These are phyloP conservation scores for Tuber borchii DNA, from an alignment of 495 filamentous ascomycete genomes.

Conservation along the genomic window DNA sequence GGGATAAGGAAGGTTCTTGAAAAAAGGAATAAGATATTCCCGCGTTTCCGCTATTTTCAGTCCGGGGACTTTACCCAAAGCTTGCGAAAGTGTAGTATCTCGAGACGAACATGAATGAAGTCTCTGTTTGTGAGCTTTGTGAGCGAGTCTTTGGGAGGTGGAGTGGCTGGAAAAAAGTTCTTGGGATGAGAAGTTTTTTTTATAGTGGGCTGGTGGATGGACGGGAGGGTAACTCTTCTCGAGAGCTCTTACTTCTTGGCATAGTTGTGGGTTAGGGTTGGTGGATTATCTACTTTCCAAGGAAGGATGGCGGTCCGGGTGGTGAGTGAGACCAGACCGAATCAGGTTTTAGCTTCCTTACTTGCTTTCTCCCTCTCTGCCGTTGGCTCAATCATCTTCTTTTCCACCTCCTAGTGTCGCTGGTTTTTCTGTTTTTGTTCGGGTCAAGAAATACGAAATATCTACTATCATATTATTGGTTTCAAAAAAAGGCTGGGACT, in stretches of 20 bases:
- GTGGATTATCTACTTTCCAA: neutral
- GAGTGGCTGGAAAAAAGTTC: constrained; percentile 44
- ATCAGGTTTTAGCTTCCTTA: neutral
- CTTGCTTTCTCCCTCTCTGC: neutral
- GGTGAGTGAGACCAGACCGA: neutral
- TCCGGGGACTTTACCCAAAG: constrained; percentile 99
- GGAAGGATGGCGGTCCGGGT: neutral
- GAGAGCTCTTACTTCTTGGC: constrained; percentile 34
- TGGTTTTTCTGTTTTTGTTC: constrained; percentile 10
- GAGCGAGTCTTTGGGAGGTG: constrained; percentile 94
- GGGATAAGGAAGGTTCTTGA: constrained; percentile 57
- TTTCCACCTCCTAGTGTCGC: neutral
- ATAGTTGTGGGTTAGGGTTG: neutral
- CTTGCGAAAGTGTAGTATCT: constrained; percentile 48
- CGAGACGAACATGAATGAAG: constrained; percentile 42
- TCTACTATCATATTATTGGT: neutral
- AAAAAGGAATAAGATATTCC: constrained; percentile 96
- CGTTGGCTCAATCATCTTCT: neutral
- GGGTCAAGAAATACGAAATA: neutral
- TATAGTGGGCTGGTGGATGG: neutral
- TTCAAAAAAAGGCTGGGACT: too few species aligned
- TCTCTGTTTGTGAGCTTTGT: constrained; percentile 98
- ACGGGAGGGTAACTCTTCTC: constrained; percentile 22
- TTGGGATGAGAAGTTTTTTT: constrained; percentile 32
- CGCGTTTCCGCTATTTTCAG: constrained; percentile 85